Base-by-base conservation (phyloP, 2,329 filamentous ascomycete species). In the Cladosporium sp. region DNA sequence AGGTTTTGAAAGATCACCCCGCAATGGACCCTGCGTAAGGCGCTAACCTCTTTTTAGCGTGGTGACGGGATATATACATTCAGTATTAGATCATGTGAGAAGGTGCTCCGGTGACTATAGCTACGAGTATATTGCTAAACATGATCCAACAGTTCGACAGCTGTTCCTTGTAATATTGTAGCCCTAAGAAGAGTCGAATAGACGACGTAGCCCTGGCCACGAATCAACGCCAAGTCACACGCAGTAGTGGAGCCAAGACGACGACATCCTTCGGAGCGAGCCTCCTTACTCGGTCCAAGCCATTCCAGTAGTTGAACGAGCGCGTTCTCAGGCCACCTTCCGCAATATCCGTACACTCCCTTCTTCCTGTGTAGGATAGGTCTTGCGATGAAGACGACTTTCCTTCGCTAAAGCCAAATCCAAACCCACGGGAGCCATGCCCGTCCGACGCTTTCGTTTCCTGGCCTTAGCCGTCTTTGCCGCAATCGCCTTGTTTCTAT, bases 391-490 rank as follows among this genome's bases (percentile, higher is more conserved):
- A 62, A 21, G 59, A 28, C n/a, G 21, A 36, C 14, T 18, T 52
- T n/a, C 15, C 32, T n/a, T n/a, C 59, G 30, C 24, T 62, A 41
- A 62, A 62, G 24, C 24, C 24, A 24, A 51, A 18, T 2, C 36
- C 21, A 44, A 47, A 47, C 26, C 14, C 15, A 15, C 57, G 36
- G 57, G 14, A 28, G 14, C 15, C 36, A 74, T 74, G 72, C 67
- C 69, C 28, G 71, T 70, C 44, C 69, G 72, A 49, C 69, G 72
- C 47, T 68, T 71, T 24, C 68, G 72, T 18, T 65, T 72, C 55
- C 58, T 74, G 67, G 71, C 70, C 28, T 64, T 74, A 7, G 69
- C 68, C 15, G 68, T 71, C 57, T 73, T 72, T 65, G 67, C 68
- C 41, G 64, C 69, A 49, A 69, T 70, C 51, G 69, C 71, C 38